Percentiles rank a stretch among this genome's conserved stretches.
Conservation (phyloP, 2,329 filamentous ascomycete species). For the Exophiala sp. region DNA sequence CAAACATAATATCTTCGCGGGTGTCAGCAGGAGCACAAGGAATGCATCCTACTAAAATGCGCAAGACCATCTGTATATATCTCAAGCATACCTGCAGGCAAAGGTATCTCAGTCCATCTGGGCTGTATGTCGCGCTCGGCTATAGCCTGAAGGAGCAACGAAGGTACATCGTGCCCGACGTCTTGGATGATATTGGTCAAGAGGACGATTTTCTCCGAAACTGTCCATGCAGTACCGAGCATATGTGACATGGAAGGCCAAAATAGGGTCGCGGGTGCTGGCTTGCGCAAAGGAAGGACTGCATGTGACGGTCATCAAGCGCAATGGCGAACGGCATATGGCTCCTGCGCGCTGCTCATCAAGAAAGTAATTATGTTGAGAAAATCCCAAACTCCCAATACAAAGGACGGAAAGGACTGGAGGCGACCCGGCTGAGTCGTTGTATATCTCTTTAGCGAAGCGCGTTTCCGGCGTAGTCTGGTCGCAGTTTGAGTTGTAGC, state of each 20-base stretch:
- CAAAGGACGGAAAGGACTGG: constrained; percentile 14
- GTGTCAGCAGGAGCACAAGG: background rate
- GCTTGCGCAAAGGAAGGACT: constrained; percentile 13
- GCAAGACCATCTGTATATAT: background rate
- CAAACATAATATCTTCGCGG: too few species aligned
- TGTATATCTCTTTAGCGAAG: background rate
- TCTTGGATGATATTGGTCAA: constrained; percentile 28
- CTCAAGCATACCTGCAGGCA: constrained; percentile 26
- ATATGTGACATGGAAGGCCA: constrained; percentile 25
- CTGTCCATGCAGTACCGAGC: constrained; percentile 21
- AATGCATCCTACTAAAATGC: constrained; percentile 1
- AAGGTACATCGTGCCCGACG: constrained; percentile 22
- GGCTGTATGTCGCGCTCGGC: constrained; percentile 20
- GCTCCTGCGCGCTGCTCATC: constrained; percentile 11
- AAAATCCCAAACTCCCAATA: background rate
- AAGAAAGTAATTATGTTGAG: constrained; percentile 2
- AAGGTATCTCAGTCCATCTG: constrained; percentile 26
- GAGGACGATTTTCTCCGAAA: constrained; percentile 26
- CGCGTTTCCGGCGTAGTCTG: constrained; percentile 12
- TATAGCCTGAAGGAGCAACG: constrained; percentile 23
- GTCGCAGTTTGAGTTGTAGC: constrained; percentile 9
- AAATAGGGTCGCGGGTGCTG: constrained; percentile 13
- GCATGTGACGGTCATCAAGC: constrained; percentile 24
- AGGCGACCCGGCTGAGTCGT: constrained; percentile 3
- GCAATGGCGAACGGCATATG: constrained; percentile 19